Percentiles rank a stretch among this genome's conserved stretches.
Evolutionary conservation across 2,329 filamentous ascomycete genomes (phyloP).

Genomic region (Helminthosporium solani): DNA sequence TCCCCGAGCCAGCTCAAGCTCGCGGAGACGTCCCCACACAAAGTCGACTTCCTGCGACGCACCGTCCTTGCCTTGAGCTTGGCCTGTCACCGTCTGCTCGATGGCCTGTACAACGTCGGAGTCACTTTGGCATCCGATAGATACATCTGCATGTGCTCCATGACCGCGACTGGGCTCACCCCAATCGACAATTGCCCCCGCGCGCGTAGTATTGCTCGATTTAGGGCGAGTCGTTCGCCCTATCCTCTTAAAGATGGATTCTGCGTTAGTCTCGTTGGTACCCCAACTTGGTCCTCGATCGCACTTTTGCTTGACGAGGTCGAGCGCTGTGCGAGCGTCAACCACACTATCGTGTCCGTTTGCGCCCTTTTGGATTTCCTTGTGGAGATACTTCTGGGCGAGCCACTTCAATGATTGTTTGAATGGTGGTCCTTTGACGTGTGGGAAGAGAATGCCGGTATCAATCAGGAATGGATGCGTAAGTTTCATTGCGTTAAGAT

Average conservation of each 20-base stretch:
- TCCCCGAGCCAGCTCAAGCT: slow-evolving; percentile 60
- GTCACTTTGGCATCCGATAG: slow-evolving; percentile 59
- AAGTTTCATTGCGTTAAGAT: slow-evolving; percentile 79
- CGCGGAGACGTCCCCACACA: slow-evolving; percentile 62
- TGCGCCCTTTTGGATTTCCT: slow-evolving; percentile 81
- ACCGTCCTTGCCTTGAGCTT: slow-evolving; percentile 45
- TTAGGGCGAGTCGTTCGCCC: slow-evolving; percentile 55
- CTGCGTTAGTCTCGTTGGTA: slow-evolving; percentile 71
- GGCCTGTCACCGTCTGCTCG: slow-evolving; percentile 53
- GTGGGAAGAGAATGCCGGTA: slow-evolving; percentile 85
- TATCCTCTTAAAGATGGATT: slow-evolving; percentile 87
- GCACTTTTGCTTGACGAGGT: slow-evolving; percentile 93
- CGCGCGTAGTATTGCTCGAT: slow-evolving; percentile 36
- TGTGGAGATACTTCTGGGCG: slow-evolving; percentile 77
- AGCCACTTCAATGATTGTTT: slow-evolving; percentile 92
- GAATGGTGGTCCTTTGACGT: slow-evolving; percentile 82
- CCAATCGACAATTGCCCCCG: slow-evolving; percentile 83
- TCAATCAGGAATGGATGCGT: slow-evolving; percentile 93
- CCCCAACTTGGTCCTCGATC: slow-evolving; percentile 90
- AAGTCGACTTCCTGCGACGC: slow-evolving; percentile 59
- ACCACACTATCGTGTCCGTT: slow-evolving; percentile 89
- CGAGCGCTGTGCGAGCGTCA: slow-evolving; percentile 86
- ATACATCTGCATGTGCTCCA: slow-evolving; percentile 56
- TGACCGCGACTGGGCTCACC: slow-evolving; percentile 70
- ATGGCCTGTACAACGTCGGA: slow-evolving; percentile 59